These are phyloP conservation scores for Heliamphora exappendiculata DNA, from an alignment of 148 eudicot genomes.

Conservation along the genomic window DNA sequence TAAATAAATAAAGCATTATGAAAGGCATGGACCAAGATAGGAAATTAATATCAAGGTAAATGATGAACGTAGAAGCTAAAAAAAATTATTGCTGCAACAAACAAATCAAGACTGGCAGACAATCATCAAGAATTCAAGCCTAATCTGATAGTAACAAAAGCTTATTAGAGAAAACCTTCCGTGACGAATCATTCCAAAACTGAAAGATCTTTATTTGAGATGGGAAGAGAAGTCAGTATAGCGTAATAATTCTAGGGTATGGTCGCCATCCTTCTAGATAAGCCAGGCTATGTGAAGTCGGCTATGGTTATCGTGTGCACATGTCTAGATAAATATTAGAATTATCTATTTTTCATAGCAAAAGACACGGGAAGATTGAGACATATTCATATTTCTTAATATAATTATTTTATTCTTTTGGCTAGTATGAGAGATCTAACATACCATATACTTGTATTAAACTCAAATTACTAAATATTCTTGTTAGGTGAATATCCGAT, in stretches of 20 bases:
- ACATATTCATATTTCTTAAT: no score
- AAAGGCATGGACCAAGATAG: not conserved
- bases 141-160: not conserved
- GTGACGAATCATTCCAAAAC: no score
- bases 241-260: not conserved
- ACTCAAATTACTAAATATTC: no score
- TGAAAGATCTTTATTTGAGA: not conserved
- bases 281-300: no score
- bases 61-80: not conserved
- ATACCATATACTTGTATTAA: no score
- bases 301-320: no score
- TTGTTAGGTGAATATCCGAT: no score
- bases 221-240: not conserved
- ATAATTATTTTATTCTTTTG: no score
- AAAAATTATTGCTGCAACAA: not conserved
- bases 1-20: not conserved
- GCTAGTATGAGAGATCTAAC: no score
- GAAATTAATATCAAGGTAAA: not conserved
- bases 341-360: no score
- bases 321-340: no score
- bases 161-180: not conserved
- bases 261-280: not conserved
- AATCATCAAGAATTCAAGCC: not conserved
- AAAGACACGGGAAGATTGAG: no score
- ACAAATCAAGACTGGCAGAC: not conserved